Evolutionary conservation across 2,329 filamentous ascomycete species (phyloP).

Genomic region (Microdochium trichocladiopsis): DNA sequence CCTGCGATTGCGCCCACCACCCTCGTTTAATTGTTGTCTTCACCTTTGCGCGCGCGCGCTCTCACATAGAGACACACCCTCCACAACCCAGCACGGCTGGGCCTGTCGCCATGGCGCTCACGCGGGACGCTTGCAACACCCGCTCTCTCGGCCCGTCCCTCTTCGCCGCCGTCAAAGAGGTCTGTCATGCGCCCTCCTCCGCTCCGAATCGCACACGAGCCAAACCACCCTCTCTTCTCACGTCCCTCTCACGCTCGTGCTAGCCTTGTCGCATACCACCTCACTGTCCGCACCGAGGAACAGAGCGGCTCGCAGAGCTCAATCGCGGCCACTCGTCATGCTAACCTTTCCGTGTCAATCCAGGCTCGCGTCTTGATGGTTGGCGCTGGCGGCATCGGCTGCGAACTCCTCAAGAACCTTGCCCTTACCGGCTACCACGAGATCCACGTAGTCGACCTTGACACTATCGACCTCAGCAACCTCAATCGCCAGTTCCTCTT

Average conservation of each 20-base stretch:
- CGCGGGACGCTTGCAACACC: conserved; percentile 36
- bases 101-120: conserved; percentile 17
- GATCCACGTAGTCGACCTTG: conserved; percentile 91
- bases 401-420: conserved; percentile 94
- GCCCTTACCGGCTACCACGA: conserved; percentile 87
- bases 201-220: not conserved
- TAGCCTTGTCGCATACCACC: not conserved
- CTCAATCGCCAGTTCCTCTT: conserved; percentile 97
- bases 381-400: conserved; percentile 93
- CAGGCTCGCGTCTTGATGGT: conserved; percentile 89
- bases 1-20: not conserved
- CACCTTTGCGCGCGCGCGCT: not conserved
- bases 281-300: not conserved
- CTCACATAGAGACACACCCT: not conserved
- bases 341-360: conserved; percentile 21
- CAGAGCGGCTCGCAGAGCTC: not conserved
- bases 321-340: conserved; percentile 6
- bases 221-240: not conserved
- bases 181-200: conserved; percentile 11
- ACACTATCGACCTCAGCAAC: conserved; percentile 97
- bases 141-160: conserved; percentile 38
- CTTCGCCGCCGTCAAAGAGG: conserved; percentile 34
- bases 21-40: not conserved
- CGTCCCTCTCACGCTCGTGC: not conserved
- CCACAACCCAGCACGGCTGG: not conserved